Evolutionary conservation across 2,329 filamentous ascomycete species (phyloP).

Genomic region (Metarhizium sp.): DNA sequence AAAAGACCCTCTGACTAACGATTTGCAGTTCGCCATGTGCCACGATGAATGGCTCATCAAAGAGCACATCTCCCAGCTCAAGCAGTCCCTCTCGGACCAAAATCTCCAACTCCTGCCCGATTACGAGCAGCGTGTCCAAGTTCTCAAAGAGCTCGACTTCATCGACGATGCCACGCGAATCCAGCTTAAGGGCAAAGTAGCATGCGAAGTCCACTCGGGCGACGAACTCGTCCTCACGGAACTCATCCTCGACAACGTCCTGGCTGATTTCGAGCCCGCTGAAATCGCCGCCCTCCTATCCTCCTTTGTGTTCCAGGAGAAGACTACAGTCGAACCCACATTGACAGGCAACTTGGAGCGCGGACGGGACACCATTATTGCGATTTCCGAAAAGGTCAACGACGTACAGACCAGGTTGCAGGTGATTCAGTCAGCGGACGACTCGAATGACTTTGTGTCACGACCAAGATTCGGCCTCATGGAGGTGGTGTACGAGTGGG

Average conservation of each 20-base stretch:
- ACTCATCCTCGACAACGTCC: constrained; percentile 89
- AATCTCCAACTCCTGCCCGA: constrained; percentile 93
- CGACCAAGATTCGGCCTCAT: constrained; percentile 85
- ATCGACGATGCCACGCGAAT: constrained; percentile 82
- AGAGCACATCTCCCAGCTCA: constrained; percentile 81
- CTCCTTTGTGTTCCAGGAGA: constrained; percentile 95
- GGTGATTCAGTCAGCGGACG: constrained; percentile 82
- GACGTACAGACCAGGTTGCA: constrained; percentile 81
- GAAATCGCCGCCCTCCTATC: constrained; percentile 93
- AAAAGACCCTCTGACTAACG: background rate
- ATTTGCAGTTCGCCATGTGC: constrained; percentile 79
- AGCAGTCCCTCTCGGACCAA: constrained; percentile 86
- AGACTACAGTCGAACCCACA: constrained; percentile 73
- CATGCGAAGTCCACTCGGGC: constrained; percentile 94
- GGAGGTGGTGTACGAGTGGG: constrained; percentile 98
- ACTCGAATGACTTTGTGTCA: constrained; percentile 85
- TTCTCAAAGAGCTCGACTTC: constrained; percentile 85
- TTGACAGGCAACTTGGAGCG: constrained; percentile 74
- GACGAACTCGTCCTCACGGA: constrained; percentile 95
- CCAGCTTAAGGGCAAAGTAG: constrained; percentile 94
- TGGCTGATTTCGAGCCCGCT: constrained; percentile 89
- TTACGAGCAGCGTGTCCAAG: constrained; percentile 89
- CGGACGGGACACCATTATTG: constrained; percentile 77
- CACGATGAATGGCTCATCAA: constrained; percentile 96
- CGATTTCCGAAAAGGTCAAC: constrained; percentile 88